Percentiles rank a stretch among this genome's conserved stretches.
phyloP scores from a whole-genome alignment of 2,329 filamentous ascomycete genomes.

The Fonsecaea erecta region DNA sequence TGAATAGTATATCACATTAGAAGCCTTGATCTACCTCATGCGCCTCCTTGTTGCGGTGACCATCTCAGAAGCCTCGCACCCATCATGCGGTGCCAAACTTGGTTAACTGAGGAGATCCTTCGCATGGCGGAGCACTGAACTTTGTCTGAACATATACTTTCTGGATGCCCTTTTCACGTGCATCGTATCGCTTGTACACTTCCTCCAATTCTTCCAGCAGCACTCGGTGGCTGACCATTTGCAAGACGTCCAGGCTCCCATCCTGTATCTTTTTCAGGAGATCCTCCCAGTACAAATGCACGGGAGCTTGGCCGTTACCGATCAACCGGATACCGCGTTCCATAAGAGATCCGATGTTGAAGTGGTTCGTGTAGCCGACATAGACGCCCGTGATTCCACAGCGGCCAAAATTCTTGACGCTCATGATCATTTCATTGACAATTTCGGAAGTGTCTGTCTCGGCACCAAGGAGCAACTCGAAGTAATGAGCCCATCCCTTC shows the following conservation, averaged over 20 bases:
- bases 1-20: neutral
- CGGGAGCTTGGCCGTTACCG: slow-evolving; percentile 70
- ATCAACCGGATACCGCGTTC: slow-evolving; percentile 82
- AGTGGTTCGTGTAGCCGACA: slow-evolving; percentile 73
- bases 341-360: slow-evolving; percentile 84
- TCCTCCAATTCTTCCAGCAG: slow-evolving; percentile 73
- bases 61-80: neutral
- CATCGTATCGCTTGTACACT: slow-evolving; percentile 67
- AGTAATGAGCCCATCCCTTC: slow-evolving; percentile 65
- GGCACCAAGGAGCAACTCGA: slow-evolving; percentile 65
- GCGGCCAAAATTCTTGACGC: slow-evolving; percentile 63
- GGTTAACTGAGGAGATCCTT: slow-evolving; percentile 58
- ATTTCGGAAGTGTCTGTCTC: slow-evolving; percentile 80
- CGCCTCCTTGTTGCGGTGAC: neutral
- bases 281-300: slow-evolving; percentile 82
- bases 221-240: slow-evolving; percentile 82
- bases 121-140: slow-evolving; percentile 58
- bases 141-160: slow-evolving; percentile 74
- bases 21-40: neutral
- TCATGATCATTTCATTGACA: slow-evolving; percentile 60
- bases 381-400: slow-evolving; percentile 77
- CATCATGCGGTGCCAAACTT: slow-evolving; percentile 36
- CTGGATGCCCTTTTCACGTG: slow-evolving; percentile 67
- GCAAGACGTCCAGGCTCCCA: slow-evolving; percentile 72
- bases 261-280: slow-evolving; percentile 70